A percentile compares a stretch with the other conserved stretches of the same genome.
phyloP scores from a whole-genome alignment of 257 asterid genomes.

The Ehretia macrophylla region DNA sequence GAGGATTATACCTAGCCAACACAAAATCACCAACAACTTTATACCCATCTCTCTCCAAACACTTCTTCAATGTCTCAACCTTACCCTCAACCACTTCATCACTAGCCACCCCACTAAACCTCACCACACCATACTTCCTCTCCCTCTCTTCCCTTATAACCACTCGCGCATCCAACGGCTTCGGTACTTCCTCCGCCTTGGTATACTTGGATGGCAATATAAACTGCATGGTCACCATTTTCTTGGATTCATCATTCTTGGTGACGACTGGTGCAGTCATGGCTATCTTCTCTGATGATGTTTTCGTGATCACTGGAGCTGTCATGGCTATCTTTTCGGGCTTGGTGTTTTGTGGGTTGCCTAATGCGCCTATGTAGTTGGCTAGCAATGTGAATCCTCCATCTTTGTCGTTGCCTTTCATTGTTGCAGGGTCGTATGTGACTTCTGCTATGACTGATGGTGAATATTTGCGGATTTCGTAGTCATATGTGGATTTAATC shows the following conservation, averaged over 20 bases:
- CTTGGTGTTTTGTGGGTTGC: conserved; percentile 63
- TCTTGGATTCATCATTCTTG: conserved; percentile 6
- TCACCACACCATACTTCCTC: conserved; percentile 77
- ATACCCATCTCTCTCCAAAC: conserved; percentile 75
- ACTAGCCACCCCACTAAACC: conserved; percentile 63
- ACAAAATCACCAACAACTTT: conserved; percentile 59
- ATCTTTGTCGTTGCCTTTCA: conserved; percentile 58
- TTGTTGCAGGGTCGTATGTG: conserved; percentile 60
- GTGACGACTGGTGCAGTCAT: conserved; percentile 94
- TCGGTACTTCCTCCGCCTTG: conserved; percentile 73
- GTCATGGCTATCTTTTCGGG: conserved; percentile 82
- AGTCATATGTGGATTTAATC: conserved; percentile 42
- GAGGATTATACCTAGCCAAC: conserved; percentile 92
- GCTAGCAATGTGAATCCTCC: conserved; percentile 76
- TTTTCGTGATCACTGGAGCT: conserved; percentile 70
- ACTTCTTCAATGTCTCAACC: conserved; percentile 47
- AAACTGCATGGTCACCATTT: conserved; percentile 71
- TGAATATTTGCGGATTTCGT: conserved; percentile 74
- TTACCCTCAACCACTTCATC: conserved; percentile 65
- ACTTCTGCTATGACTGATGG: conserved; percentile 74
- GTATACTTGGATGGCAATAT: conserved; percentile 64
- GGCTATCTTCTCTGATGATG: conserved; percentile 43
- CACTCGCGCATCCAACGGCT: conserved; percentile 82
- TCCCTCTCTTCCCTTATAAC: conserved; percentile 73
- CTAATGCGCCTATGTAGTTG: conserved; percentile 74